phyloP scores from a whole-genome alignment of 2,329 filamentous ascomycete genomes.

The Alternaria sp. region DNA sequence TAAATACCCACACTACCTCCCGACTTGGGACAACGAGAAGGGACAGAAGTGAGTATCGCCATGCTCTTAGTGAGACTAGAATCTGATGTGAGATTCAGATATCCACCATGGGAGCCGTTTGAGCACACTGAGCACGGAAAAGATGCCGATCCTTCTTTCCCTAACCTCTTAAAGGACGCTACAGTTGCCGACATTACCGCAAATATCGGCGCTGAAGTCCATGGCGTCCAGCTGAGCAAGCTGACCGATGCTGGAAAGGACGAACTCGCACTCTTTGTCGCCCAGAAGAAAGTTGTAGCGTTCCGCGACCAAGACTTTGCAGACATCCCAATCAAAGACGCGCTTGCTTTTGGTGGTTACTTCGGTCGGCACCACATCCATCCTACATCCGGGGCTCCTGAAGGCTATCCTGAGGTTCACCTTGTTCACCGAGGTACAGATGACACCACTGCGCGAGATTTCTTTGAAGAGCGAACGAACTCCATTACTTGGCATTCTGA shows the following conservation, averaged over 20 bases:
- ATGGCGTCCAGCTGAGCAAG: slow-evolving; percentile 74
- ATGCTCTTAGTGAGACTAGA: neutral
- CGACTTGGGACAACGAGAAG: slow-evolving; percentile 71
- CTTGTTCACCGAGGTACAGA: slow-evolving; percentile 77
- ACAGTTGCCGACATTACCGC: slow-evolving; percentile 71
- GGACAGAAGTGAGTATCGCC: slow-evolving; percentile 5
- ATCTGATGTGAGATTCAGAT: slow-evolving; percentile 51
- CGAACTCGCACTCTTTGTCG: slow-evolving; percentile 77
- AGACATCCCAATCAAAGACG: slow-evolving; percentile 72
- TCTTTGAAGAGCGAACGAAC: slow-evolving; percentile 75
- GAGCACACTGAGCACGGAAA: slow-evolving; percentile 78
- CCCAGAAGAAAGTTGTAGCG: slow-evolving; percentile 76
- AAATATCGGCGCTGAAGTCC: slow-evolving; percentile 76
- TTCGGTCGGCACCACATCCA: slow-evolving; percentile 86
- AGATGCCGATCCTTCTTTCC: slow-evolving; percentile 73
- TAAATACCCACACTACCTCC: slow-evolving; percentile 76
- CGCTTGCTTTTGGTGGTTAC: slow-evolving; percentile 74
- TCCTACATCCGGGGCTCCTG: slow-evolving; percentile 77
- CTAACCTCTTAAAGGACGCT: slow-evolving; percentile 69
- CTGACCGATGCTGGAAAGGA: slow-evolving; percentile 75
- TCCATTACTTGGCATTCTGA: slow-evolving; percentile 91
- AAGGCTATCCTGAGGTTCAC: slow-evolving; percentile 77
- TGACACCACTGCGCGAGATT: slow-evolving; percentile 67
- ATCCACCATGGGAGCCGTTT: slow-evolving; percentile 72
- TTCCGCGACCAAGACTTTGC: slow-evolving; percentile 77